Percentiles rank a stretch among this genome's conserved stretches.
These are phyloP conservation scores for Pichia deserticola DNA, from an alignment of 805 yeast genomes.

Conservation along the genomic window DNA sequence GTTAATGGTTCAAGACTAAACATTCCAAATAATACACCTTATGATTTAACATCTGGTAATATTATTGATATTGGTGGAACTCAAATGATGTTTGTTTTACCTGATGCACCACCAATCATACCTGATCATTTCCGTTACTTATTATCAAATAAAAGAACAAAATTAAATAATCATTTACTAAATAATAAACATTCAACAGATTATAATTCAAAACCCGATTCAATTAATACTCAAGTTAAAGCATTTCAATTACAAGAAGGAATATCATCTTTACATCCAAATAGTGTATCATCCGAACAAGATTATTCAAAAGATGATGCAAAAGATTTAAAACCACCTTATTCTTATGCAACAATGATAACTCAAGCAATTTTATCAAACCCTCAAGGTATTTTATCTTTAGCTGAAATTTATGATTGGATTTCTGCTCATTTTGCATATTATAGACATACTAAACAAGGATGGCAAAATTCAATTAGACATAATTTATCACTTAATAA, in stretches of 20 bases:
- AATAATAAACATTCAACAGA: neutral
- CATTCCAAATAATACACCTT: conserved; percentile 32
- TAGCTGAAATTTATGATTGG: conserved; percentile 90
- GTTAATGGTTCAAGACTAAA: conserved; percentile 61
- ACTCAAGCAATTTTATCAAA: conserved; percentile 93
- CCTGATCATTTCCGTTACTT: conserved; percentile 39
- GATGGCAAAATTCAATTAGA: conserved; percentile 98
- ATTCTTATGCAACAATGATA: conserved; percentile 95
- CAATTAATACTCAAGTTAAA: conserved; percentile 26
- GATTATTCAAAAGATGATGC: conserved; percentile 86
- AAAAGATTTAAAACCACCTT: conserved; percentile 92
- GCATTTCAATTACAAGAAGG: conserved; percentile 36
- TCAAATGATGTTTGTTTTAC: conserved; percentile 97
- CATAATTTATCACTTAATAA: conserved; percentile 91
- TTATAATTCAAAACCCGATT: conserved; percentile 4
- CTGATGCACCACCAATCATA: conserved; percentile 74
- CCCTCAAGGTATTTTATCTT: conserved; percentile 77
- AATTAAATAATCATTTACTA: neutral
- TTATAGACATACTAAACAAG: conserved; percentile 85
- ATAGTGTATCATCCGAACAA: conserved; percentile 24
- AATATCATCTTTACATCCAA: conserved; percentile 2
- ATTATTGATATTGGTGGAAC: conserved; percentile 93
- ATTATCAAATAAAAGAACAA: conserved; percentile 23
- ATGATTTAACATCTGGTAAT: conserved; percentile 76
- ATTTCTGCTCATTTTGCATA: conserved; percentile 83